A percentile compares a stretch with the other conserved stretches of the same genome.
Evolutionary conservation across 257 asterid genomes (phyloP).

Genomic region (Forsythia suspensa): DNA sequence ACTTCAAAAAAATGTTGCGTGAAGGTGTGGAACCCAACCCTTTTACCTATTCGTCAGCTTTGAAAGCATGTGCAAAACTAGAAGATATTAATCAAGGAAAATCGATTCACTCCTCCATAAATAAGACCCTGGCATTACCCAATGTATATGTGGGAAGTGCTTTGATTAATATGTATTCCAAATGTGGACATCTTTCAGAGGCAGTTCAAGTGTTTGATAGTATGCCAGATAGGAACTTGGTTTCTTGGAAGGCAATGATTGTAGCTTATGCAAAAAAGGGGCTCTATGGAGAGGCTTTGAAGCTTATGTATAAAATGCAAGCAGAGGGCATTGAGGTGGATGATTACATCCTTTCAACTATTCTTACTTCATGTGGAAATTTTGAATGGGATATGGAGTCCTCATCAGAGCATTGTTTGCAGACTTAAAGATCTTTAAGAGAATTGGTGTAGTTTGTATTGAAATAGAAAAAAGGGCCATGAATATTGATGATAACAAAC

Average conservation of each 20-base stretch:
- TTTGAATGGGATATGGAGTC: slow-evolving; percentile 42
- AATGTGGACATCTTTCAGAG: slow-evolving; percentile 73
- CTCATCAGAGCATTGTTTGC: slow-evolving; percentile 36
- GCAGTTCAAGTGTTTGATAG: slow-evolving; percentile 73
- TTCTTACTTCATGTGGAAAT: slow-evolving; percentile 76
- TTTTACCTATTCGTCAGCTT: slow-evolving; percentile 81
- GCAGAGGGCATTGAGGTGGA: slow-evolving; percentile 75
- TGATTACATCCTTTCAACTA: slow-evolving; percentile 60
- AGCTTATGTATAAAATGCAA: slow-evolving; percentile 74
- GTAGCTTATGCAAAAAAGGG: slow-evolving; percentile 66
- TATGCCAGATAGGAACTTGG: slow-evolving; percentile 77
- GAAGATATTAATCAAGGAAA: slow-evolving; percentile 65
- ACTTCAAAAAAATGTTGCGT: slow-evolving; percentile 76
- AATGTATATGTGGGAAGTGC: slow-evolving; percentile 92
- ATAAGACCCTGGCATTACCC: slow-evolving; percentile 57
- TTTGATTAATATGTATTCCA: slow-evolving; percentile 82
- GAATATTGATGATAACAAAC: neutral
- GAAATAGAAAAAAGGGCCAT: neutral
- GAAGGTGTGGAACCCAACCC: slow-evolving; percentile 84
- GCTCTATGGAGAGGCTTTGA: slow-evolving; percentile 31
- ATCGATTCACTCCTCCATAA: slow-evolving; percentile 69
- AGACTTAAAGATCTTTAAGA: slow-evolving; percentile 17
- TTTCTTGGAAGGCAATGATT: slow-evolving; percentile 79
- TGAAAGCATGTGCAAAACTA: slow-evolving; percentile 83
- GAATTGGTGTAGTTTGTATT: neutral